Percentiles rank a stretch among this genome's conserved stretches.
Evolutionary conservation across 257 asterid species (phyloP).

Genomic region (Lithospermum erythrorhizon): DNA sequence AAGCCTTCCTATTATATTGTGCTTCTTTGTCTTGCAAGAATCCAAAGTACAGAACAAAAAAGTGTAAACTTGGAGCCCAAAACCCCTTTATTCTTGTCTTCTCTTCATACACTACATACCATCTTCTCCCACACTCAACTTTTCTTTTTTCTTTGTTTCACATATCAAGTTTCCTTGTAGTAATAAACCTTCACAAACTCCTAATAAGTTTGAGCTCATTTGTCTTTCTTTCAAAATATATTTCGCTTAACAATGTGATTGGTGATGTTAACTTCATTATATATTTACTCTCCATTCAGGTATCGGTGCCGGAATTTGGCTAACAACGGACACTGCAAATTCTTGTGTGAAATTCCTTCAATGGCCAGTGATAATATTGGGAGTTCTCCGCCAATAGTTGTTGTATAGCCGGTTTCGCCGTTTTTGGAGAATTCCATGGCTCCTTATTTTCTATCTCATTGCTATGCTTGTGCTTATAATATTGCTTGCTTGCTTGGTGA

Average conservation of each 20-base stretch:
- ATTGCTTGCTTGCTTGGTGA: constrained; percentile 56
- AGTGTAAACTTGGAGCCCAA: not conserved
- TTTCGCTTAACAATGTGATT: constrained; percentile 58
- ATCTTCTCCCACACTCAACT: not conserved
- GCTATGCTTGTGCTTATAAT: constrained; percentile 68
- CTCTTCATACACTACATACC: not conserved
- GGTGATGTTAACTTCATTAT: constrained; percentile 71
- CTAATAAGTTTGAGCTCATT: not conserved
- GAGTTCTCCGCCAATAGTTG: constrained; percentile 44
- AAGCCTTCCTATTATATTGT: not conserved
- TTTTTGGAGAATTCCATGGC: constrained; percentile 66
- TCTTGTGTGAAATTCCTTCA: constrained; percentile 65
- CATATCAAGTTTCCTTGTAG: not conserved
- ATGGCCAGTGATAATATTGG: constrained; percentile 75
- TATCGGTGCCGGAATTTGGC: constrained; percentile 86
- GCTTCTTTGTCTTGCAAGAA: not conserved
- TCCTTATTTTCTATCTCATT: constrained; percentile 50
- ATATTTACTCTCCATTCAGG: constrained; percentile 63
- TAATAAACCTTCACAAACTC: not conserved
- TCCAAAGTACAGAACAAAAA: not conserved
- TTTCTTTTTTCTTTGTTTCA: not conserved
- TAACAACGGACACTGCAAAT: constrained; percentile 54
- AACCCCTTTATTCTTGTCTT: not conserved
- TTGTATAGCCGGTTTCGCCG: constrained; percentile 59
- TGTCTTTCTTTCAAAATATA: constrained; percentile 23